Evolutionary conservation across 352 stramenopile genomes (phyloP), one percentile per base, ranked within the genome.

Genomic region (Phytophthora colocasiae): DNA sequence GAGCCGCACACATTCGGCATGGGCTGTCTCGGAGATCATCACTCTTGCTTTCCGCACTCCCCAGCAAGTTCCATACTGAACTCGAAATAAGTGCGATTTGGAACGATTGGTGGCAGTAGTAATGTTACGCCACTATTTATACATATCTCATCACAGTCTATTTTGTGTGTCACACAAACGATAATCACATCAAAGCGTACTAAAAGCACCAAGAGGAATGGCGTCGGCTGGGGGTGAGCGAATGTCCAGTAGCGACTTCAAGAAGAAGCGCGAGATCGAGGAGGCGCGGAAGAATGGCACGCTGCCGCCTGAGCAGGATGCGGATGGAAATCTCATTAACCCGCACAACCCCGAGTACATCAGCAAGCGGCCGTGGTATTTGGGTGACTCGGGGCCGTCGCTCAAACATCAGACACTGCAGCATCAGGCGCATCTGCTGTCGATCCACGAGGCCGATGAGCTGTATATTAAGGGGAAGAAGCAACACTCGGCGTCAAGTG

Each of bases 281-380:
- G 89, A 97, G 62, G 91, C 90, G 58, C 85, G 91, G 31, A 95
- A 96, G 75, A 92, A 92, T 43, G 91, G 91, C n/a, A 93, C 81
- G 58, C 68, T 95, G 51, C 88, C 87, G 17, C 90, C 91, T 0
- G 89, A 96, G 74, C 74, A 96, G 69, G 91, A 98, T 70, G 83
- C 88, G 17, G 88, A 97, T 22, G 96, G 96, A 19, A 96, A 97
- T 60, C 98, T 99, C 69, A 99, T 99, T 74, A 99, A 99, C 80
- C 97, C 97, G 40, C 97, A 99, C 87, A 99, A 99, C 76, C 98
- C 98, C 43, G 97, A 99, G 79, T 99, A 98, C 82, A 99, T 99
- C 71, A 98, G 92, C 46, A 99, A 99, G 79, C 88, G 95, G 66
- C 98, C 98, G 50, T 99, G 98, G 98, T 99, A 99, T 80, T 80